Conservation (phyloP, 305 asterid genomes). For the Fraxinus albicans region DNA sequence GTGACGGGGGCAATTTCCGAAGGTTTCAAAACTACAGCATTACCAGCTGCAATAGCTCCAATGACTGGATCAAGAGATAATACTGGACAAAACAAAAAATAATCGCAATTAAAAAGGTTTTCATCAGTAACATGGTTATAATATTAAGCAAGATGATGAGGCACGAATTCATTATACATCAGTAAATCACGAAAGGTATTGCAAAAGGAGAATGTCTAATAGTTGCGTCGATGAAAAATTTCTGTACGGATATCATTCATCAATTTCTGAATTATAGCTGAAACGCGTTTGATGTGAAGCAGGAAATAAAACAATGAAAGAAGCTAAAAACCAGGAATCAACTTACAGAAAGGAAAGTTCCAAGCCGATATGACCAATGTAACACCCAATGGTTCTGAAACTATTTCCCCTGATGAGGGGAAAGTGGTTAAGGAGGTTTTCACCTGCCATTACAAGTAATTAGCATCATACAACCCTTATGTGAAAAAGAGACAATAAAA, state of each 20-base stretch:
- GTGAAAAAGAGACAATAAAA: background rate
- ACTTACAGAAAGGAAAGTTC: conserved; percentile 92
- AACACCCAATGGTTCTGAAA: conserved; percentile 84
- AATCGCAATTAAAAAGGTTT: background rate
- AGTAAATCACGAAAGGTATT: background rate
- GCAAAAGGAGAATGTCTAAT: background rate
- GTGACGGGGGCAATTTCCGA: conserved; percentile 79
- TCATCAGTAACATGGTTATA: background rate
- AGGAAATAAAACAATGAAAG: background rate
- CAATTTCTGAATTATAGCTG: background rate
- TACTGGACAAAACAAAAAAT: conserved; percentile 33
- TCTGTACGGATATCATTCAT: background rate
- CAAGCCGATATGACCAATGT: conserved; percentile 80
- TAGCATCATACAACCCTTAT: background rate
- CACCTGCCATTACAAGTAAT: conserved; percentile 48
- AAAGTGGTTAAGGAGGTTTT: conserved; percentile 57
- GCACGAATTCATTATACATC: background rate
- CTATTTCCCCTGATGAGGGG: conserved; percentile 82
- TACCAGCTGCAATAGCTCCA: conserved; percentile 88
- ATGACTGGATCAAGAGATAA: conserved; percentile 74
- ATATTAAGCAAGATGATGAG: background rate
- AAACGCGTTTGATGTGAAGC: background rate
- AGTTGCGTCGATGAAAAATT: background rate
- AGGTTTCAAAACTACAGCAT: conserved; percentile 76
- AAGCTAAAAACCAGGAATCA: background rate